phyloP scores from a whole-genome alignment of 1,139 yeast species.

The Geotrichum europaeum region DNA sequence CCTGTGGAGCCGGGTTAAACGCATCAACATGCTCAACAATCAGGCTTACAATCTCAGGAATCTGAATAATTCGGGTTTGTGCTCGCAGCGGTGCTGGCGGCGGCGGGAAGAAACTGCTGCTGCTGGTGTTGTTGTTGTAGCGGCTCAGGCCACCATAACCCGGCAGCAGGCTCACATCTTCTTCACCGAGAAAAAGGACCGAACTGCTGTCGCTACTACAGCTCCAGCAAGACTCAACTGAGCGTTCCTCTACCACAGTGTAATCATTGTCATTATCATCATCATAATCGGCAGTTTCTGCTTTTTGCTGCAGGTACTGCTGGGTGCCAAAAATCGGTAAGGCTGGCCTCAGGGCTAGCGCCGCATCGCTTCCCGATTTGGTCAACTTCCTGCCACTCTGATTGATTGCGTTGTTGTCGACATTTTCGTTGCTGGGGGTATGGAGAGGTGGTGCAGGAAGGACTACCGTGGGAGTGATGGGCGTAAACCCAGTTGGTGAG shows the following conservation, averaged over 20 bases:
- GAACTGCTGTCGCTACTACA: neutral
- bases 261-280: neutral
- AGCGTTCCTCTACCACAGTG: neutral
- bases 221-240: neutral
- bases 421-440: neutral
- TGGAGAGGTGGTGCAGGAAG: neutral
- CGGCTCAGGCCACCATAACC: neutral
- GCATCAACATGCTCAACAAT: constrained; percentile 57
- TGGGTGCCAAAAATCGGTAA: neutral
- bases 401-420: neutral
- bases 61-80: constrained; percentile 21
- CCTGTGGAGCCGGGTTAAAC: constrained; percentile 49
- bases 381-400: constrained; percentile 3
- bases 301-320: neutral
- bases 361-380: neutral
- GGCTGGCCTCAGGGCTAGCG: neutral
- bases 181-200: neutral
- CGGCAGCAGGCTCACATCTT: neutral
- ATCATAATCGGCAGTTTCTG: neutral
- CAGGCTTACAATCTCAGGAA: constrained; percentile 68
- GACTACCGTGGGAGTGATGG: neutral
- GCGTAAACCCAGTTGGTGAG: neutral
- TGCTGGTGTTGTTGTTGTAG: neutral
- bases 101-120: neutral
- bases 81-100: neutral